Percentiles rank a stretch among this genome's conserved stretches.
These are phyloP conservation scores for Santalum album DNA, from an alignment of 164 flowering plant species.

Conservation along the genomic window DNA sequence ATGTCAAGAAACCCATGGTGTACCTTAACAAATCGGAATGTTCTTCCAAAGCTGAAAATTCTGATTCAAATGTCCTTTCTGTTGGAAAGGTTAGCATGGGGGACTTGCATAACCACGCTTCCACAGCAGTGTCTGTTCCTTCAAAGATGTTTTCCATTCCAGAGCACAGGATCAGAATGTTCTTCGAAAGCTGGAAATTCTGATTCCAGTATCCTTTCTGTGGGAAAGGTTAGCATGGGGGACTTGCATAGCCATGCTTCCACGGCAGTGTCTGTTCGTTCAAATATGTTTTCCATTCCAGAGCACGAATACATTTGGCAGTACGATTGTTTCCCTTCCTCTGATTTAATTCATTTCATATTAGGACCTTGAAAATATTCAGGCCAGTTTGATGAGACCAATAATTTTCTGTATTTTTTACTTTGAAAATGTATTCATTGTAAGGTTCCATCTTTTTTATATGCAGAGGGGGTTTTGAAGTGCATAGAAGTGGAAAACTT, in stretches of 20 bases:
- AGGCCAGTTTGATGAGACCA: neutral
- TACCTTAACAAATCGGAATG: constrained; percentile 6
- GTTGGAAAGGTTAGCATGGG: constrained; percentile 20
- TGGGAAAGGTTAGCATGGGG: constrained; percentile 19
- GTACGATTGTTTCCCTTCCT: constrained; percentile 38
- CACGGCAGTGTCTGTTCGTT: constrained; percentile 10
- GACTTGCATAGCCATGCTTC: constrained; percentile 15
- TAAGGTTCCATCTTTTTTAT: neutral
- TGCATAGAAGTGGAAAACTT: constrained; percentile 41
- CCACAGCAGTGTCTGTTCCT: constrained; percentile 11
- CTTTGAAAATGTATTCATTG: neutral
- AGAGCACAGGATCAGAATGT: constrained; percentile 27
- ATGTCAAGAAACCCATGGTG: constrained; percentile 17
- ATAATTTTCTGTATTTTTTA: neutral
- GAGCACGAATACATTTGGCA: constrained; percentile 81
- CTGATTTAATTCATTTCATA: neutral
- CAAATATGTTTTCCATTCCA: constrained; percentile 51
- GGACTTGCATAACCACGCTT: constrained; percentile 14
- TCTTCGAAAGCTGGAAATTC: constrained; percentile 11
- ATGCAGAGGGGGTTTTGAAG: constrained; percentile 78
- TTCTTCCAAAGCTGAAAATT: constrained; percentile 11
- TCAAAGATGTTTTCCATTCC: constrained; percentile 51
- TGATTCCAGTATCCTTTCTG: constrained; percentile 12
- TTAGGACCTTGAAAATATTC: neutral
- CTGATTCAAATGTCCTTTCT: constrained; percentile 10